Conservation (phyloP, 73 alveolate genomes). For the Stentor coeruleus region DNA sequence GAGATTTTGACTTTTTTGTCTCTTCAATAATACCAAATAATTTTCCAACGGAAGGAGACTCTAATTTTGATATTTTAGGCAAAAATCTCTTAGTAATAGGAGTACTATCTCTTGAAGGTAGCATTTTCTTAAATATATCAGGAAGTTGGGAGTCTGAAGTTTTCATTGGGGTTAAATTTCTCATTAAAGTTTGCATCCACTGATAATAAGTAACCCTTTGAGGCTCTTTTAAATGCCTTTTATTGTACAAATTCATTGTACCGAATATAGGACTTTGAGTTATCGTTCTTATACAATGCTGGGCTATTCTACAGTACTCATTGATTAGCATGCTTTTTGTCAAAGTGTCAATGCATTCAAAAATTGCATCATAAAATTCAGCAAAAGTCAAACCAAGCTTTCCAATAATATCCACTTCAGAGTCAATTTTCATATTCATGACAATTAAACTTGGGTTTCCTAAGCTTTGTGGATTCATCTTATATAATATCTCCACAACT, state of each 20-base stretch:
- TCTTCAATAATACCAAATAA: no score
- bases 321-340: neutral
- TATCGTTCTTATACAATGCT: neutral
- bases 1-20: no score
- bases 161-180: neutral
- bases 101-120: neutral
- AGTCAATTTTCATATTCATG: neutral
- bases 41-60: no score
- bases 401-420: slow-evolving; percentile 1
- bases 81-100: no score
- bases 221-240: neutral
- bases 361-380: slow-evolving; percentile 12
- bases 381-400: slow-evolving; percentile 15
- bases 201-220: neutral
- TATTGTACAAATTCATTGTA: neutral
- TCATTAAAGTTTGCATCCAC: slow-evolving; percentile 17
- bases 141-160: neutral
- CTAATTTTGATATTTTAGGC: no score
- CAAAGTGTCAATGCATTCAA: neutral
- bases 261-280: neutral
- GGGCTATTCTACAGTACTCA: neutral
- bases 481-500: slow-evolving; percentile 1
- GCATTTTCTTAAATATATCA: neutral
- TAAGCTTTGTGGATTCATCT: neutral
- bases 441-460: neutral